Base-by-base conservation (phyloP, 768 basidiomycete species). In the Pleurotus tuber-regium region DNA sequence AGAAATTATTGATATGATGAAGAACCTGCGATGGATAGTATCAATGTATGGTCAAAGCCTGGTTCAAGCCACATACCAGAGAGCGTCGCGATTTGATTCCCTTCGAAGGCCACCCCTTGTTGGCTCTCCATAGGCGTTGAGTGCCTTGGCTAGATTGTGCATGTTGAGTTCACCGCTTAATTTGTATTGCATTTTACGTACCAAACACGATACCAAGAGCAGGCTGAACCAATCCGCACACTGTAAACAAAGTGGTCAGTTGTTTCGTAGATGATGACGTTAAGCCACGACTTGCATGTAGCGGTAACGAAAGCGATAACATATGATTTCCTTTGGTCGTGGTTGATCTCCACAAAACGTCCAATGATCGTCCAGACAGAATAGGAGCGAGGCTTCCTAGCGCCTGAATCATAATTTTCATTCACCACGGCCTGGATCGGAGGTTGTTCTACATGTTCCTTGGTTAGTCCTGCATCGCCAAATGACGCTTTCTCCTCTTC, bases 1-100 rank as follows among this genome's bases (percentile, higher is more conserved):
- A 3, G 92, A 81, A 25, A 85, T 54, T 55, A 95, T 77, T 21
- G 87, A 80, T 55, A 93, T 88, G 61, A 92, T 60, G 73, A 93
- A 92, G 67, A 91, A 82, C 76, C 83, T 86, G 53, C 54, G 52
- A 26, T 6, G 31, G 28, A 9, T 12, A n/a, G n/a, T n/a, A n/a
- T 68, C 54, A 58, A 19, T 62, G 12, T 60, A 57, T 42, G 18
- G 55, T 8, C 9, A 11, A 31, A 7, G 14, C 4, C 35, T 4
- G 7, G 21, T 46, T 54, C 18, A 40, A 28, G 53, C 11, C 51
- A 66, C 67, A 61, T 54, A 77, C 83, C 79, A 89, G 12, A 89
- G 72, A 2, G 88, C 89, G 61, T 82, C 85, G 46, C 82, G 78
- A 64, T 93, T 82, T 28, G 86, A 87, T 16, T 75, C 71, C 25